Conservation (phyloP, 345 rosid species). For the Gossypium longicalyx region DNA sequence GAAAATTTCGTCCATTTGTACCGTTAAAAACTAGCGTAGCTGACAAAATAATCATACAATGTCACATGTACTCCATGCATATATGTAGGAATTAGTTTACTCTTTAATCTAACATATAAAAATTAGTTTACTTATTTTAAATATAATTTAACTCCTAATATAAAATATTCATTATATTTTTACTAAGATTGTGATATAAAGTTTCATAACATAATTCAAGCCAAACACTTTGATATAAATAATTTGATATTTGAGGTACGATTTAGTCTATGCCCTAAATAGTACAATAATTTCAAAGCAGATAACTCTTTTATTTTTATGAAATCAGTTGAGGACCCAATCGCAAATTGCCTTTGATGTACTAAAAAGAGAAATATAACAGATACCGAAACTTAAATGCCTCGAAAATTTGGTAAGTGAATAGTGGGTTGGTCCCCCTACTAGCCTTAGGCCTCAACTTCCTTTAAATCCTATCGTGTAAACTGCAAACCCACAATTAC, state of each 20-base stretch:
- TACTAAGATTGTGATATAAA: no score
- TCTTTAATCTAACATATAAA: no score
- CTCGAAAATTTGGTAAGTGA: not conserved
- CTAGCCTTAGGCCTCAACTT: not conserved
- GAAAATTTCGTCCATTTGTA: fast-evolving
- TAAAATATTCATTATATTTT: no score
- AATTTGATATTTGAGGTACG: not conserved
- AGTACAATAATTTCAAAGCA: not conserved
- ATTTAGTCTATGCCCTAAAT: not conserved
- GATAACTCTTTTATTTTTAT: not conserved
- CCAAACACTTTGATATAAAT: no score
- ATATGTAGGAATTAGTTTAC: no score
- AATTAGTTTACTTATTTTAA: no score
- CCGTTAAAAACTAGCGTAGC: fast-evolving
- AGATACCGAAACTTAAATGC: not conserved
- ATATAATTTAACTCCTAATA: no score
- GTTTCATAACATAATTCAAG: no score
- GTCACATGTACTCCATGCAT: no score
- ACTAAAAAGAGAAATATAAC: not conserved
- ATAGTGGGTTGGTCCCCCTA: not conserved
- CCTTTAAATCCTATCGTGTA: not conserved
- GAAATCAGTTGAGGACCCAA: not conserved
- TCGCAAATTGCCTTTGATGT: not conserved
- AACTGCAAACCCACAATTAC: not conserved
- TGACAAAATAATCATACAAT: no score